Evolutionary conservation across 1,139 yeast species (phyloP), one percentile per base, ranked within the genome.

Genomic region (Petasospora fabianii): DNA sequence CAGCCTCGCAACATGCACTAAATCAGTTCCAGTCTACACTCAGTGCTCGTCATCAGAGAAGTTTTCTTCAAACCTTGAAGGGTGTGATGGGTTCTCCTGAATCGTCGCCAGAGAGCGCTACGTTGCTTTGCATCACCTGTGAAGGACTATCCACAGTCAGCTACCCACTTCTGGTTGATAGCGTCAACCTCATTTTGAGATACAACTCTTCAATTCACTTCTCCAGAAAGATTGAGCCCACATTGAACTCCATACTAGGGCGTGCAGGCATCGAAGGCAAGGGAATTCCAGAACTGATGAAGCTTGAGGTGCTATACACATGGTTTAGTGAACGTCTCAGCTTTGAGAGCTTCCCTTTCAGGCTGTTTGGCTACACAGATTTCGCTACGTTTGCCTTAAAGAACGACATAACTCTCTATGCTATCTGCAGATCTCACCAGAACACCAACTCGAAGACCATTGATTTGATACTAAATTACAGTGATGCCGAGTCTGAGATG

Each of bases 191-290:
- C 48, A 2, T 28, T 36, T 51, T 59, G 7, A 62, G 20, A 44
- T 62, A 20, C 57, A 69, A 4, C 55, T 50, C 56, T 15, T 66
- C 64, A 35, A 50, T 55, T 0, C 61, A 62, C 34, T 61, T 73
- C 24, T 39, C 49, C 11, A 56, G 61, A 0, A 69, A 68, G 39
- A 48, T 71, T 8, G 47, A 49, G 4, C 36, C 39, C 5, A 50
- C 68, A 0, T 40, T 75, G 0, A 15, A 35, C 0, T 32, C 40
- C 1, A 55, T 69, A 13, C 52, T 66, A 4, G 6, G 24, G 0
- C 26, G 34, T 4, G 47, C 55, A 36, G 42, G 47, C 0, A 30
- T 61, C 3, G 13, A 29, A 8, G 27, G 37, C 5, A 19, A 9
- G 7, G 24, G 30, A 12, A 6, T 43, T 3, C 36, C 45, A 2